A percentile compares a stretch with the other conserved stretches of the same genome.
phyloP scores from a whole-genome alignment of 2,329 filamentous ascomycete genomes.

The Sporothrix humicola region DNA sequence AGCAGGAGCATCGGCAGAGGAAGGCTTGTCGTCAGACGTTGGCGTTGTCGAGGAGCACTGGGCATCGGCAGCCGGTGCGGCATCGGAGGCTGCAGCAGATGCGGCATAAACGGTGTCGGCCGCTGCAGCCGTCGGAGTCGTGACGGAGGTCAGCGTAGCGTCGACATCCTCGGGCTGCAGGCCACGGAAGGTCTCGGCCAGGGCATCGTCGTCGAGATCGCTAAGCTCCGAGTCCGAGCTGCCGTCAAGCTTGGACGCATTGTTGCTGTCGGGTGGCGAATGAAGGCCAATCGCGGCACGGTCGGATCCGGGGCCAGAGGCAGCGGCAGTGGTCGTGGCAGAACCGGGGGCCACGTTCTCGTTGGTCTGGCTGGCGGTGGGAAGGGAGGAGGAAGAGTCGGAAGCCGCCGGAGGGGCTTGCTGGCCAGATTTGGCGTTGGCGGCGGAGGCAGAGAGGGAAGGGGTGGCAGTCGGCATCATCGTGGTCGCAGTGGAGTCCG shows the following conservation, averaged over 20 bases:
- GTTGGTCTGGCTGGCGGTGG: no score
- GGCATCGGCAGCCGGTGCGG: slow-evolving; percentile 15
- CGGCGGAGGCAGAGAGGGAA: slow-evolving; percentile 27
- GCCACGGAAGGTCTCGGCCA: slow-evolving; percentile 48
- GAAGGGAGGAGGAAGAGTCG: slow-evolving; percentile 10
- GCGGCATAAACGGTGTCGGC: slow-evolving; percentile 25
- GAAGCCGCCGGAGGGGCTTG: not conserved
- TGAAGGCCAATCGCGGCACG: slow-evolving; percentile 57
- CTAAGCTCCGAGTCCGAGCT: slow-evolving; percentile 65
- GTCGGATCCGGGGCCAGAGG: slow-evolving; percentile 35
- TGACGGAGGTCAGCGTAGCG: slow-evolving; percentile 33
- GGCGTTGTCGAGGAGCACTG: slow-evolving; percentile 27
- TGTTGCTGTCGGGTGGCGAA: slow-evolving; percentile 69
- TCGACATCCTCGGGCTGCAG: slow-evolving; percentile 39
- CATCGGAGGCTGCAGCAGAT: not conserved
- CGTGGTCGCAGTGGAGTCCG: slow-evolving; percentile 34
- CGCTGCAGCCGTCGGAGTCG: slow-evolving; percentile 30
- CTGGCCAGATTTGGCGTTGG: slow-evolving; percentile 41
- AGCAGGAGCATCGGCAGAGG: not conserved
- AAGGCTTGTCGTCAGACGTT: slow-evolving; percentile 32
- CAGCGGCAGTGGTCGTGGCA: not conserved
- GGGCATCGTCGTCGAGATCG: slow-evolving; percentile 66
- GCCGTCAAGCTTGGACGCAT: slow-evolving; percentile 62
- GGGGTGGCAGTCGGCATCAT: slow-evolving; percentile 31
- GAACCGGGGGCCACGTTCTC: not conserved